Percentiles rank a stretch among this genome's conserved stretches.
phyloP scores from a whole-genome alignment of 768 basidiomycete species.

The Royoungia palumana region DNA sequence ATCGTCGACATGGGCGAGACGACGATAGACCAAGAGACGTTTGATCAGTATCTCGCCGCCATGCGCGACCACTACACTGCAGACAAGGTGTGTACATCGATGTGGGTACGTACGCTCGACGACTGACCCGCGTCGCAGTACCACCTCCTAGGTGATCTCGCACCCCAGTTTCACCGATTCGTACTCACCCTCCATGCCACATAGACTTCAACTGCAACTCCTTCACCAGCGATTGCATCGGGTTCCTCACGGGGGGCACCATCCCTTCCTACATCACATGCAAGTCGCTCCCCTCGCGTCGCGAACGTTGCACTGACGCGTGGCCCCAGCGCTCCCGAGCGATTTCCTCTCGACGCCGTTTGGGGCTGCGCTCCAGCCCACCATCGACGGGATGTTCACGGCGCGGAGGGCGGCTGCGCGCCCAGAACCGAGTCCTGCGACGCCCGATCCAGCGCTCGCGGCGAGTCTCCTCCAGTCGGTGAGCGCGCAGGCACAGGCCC shows the following conservation, averaged over 20 bases:
- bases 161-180: not conserved
- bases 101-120: not conserved
- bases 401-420: slow-evolving; percentile 34
- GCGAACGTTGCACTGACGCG: not conserved
- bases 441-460: slow-evolving; percentile 48
- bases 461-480: slow-evolving; percentile 56
- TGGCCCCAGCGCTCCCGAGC: slow-evolving; percentile 58
- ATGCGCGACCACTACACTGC: slow-evolving; percentile 82
- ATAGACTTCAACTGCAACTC: slow-evolving; percentile 94
- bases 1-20: slow-evolving; percentile 77
- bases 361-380: slow-evolving; percentile 80
- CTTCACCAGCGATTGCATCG: slow-evolving; percentile 85
- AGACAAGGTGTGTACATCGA: slow-evolving; percentile 61
- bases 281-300: slow-evolving; percentile 15
- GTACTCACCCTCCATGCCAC: not conserved
- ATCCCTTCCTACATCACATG: slow-evolving; percentile 85
- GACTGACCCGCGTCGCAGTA: slow-evolving; percentile 48
- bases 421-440: slow-evolving; percentile 22
- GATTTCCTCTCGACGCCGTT: slow-evolving; percentile 91
- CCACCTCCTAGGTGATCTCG: slow-evolving; percentile 67
- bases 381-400: slow-evolving; percentile 87
- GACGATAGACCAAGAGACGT: slow-evolving; percentile 77
- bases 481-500: slow-evolving; percentile 53
- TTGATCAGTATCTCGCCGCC: slow-evolving; percentile 76
- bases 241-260: slow-evolving; percentile 79